Evolutionary conservation across 495 filamentous ascomycete genomes (phyloP).

Genomic region (Thozetella sp.): DNA sequence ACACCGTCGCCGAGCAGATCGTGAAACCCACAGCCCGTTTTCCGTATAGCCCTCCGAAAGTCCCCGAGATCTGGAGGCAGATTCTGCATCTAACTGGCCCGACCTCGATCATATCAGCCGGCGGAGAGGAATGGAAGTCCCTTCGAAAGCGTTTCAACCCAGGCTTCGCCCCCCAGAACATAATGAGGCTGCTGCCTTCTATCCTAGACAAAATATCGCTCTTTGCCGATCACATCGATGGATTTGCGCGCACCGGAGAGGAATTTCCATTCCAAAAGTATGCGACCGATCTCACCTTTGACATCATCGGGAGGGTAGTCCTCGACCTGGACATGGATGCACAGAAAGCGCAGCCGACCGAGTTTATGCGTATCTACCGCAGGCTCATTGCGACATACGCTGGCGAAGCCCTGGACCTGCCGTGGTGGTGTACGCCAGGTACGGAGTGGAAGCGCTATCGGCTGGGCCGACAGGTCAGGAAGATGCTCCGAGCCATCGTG

Average conservation of each 20-base stretch:
- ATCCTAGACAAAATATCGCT: constrained; percentile 37
- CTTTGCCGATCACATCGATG: constrained; percentile 28
- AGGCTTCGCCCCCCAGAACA: constrained; percentile 41
- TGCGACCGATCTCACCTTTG: constrained; percentile 34
- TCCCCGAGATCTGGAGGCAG: constrained; percentile 24
- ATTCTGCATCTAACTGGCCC: constrained; percentile 32
- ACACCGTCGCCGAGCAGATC: constrained; percentile 37
- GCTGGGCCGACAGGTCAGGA: no score
- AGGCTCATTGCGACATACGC: no score
- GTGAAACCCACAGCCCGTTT: constrained; percentile 28
- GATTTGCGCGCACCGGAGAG: constrained; percentile 18
- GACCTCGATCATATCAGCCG: constrained; percentile 28
- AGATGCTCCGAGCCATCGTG: no score
- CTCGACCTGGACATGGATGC: constrained; percentile 33
- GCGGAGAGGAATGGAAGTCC: constrained; percentile 37
- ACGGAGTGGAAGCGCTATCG: no score
- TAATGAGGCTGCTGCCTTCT: constrained; percentile 36
- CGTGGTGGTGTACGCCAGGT: no score
- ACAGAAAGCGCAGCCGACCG: no score
- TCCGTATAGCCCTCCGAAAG: constrained; percentile 44
- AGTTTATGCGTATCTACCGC: no score
- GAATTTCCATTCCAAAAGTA: constrained; percentile 22
- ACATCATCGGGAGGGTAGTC: constrained; percentile 38
- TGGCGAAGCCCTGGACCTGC: no score
- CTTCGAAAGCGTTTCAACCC: constrained; percentile 40